phyloP scores from a whole-genome alignment of 202 grass and related monocot species.

The Carex arenaria region DNA sequence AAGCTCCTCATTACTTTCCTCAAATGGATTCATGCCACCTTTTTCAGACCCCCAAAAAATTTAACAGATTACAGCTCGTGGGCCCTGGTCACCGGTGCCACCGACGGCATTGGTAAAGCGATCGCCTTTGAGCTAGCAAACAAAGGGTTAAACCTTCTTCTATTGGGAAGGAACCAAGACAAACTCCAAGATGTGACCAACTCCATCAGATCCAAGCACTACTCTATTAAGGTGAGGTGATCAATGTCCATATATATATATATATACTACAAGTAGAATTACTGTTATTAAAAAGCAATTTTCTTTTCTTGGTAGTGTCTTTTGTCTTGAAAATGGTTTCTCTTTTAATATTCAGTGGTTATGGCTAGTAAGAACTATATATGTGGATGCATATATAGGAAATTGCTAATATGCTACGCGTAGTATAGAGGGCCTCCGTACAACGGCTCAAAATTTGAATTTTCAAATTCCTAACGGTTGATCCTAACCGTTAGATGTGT shows the following conservation, averaged over 20 bases:
- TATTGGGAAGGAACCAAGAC: constrained; percentile 51
- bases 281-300: not conserved
- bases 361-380: not conserved
- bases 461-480: too few relatives aligned
- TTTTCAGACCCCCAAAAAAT: constrained; percentile 32
- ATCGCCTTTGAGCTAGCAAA: constrained; percentile 54
- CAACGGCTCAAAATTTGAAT: too few relatives aligned
- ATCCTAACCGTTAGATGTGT: too few relatives aligned
- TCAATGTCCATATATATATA: not conserved
- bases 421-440: too few relatives aligned
- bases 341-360: not conserved
- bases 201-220: constrained; percentile 12
- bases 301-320: not conserved
- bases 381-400: too few relatives aligned
- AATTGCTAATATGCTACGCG: too few relatives aligned
- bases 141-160: constrained; percentile 42
- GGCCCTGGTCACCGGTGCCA: constrained; percentile 73
- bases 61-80: constrained; percentile 42
- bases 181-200: constrained; percentile 48
- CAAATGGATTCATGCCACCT: constrained; percentile 40
- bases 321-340: not conserved
- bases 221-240: constrained; percentile 28
- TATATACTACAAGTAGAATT: too few relatives aligned
- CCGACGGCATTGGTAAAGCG: constrained; percentile 67
- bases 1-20: constrained; percentile 22